Evolutionary conservation across 2,329 filamentous ascomycete genomes (phyloP).

Genomic region (Colletotrichum ledebouriae): DNA sequence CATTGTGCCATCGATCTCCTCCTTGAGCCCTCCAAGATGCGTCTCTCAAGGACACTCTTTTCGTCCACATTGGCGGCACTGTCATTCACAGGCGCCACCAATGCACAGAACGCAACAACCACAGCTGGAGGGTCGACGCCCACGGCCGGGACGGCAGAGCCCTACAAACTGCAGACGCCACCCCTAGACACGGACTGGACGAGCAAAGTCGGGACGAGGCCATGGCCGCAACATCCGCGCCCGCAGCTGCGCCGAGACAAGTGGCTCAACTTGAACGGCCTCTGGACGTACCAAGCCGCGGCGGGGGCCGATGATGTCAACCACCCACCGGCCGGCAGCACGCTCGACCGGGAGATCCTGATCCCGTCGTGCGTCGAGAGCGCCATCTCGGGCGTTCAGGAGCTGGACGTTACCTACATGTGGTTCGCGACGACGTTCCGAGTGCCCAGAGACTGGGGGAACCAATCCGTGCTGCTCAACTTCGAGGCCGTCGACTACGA

Average conservation of each 20-base stretch:
- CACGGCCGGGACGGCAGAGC: slow-evolving; percentile 32
- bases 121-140: not conserved
- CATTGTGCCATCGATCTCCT: not conserved
- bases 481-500: slow-evolving; percentile 73
- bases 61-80: slow-evolving; percentile 23
- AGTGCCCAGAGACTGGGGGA: slow-evolving; percentile 62
- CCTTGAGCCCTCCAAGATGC: slow-evolving; percentile 26
- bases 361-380: slow-evolving; percentile 61
- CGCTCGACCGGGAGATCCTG: slow-evolving; percentile 56
- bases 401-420: slow-evolving; percentile 56
- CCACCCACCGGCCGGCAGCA: slow-evolving; percentile 44
- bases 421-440: slow-evolving; percentile 66
- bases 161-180: slow-evolving; percentile 55
- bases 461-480: slow-evolving; percentile 62
- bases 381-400: slow-evolving; percentile 63
- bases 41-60: slow-evolving; percentile 24
- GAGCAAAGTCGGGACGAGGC: slow-evolving; percentile 62
- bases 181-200: slow-evolving; percentile 67
- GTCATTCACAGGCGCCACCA: not conserved
- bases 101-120: slow-evolving; percentile 15
- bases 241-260: slow-evolving; percentile 67
- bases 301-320: slow-evolving; percentile 40
- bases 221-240: slow-evolving; percentile 71
- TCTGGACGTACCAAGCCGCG: slow-evolving; percentile 67
- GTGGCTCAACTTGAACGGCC: slow-evolving; percentile 70